Evolutionary conservation across 345 rosid species (phyloP), one percentile per base, ranked within the genome.

Genomic region (Kandelia obovata): DNA sequence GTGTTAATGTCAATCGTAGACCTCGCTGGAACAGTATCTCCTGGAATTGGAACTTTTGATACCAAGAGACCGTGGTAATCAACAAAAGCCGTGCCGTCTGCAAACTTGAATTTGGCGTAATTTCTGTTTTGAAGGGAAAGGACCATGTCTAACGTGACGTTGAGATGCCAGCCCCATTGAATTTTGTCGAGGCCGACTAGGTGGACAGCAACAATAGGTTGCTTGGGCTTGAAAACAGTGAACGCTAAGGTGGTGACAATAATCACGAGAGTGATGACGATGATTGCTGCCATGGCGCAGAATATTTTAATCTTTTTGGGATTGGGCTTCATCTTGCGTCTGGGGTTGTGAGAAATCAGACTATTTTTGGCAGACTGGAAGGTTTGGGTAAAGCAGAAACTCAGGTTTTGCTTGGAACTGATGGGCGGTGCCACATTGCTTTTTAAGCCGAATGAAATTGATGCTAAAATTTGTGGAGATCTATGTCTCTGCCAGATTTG

Each of bases 101-200:
- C 1, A 77, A 53, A 84, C 78, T 71, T 62, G 65, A 84, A 86
- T 27, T 78, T 65, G 0, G 85, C 88, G 21, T 86, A 77, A 53
- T 84, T 86, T 1, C 76, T 84, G 52, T 80, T 84, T 31, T 64
- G 62, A 20, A 86, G 62, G 3, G 78, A 66, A 25, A 86, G 30
- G 4, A 82, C 7, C 71, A 80, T 65, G 34, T 47, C 52, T 28
- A 83, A 0, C n/a, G 80, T 73, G 70, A 62, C 72, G 55, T 77
- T 71, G 0, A 61, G 7, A 0, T 79, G 43, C 17, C 58, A 43
- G 28, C 28, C 34, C 23, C 65, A n/a, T 16, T 37, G 39, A 23
- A 80, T 26, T 55, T 73, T 53, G 25, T 72, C 74, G 5, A 86
- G 80, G 4, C 77, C 81, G 2, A 58, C 30, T 5, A 79, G 82